Percentiles rank a stretch among this genome's conserved stretches.
phyloP scores from a whole-genome alignment of 2,329 filamentous ascomycete genomes.

The Talaromyces marneffei region DNA sequence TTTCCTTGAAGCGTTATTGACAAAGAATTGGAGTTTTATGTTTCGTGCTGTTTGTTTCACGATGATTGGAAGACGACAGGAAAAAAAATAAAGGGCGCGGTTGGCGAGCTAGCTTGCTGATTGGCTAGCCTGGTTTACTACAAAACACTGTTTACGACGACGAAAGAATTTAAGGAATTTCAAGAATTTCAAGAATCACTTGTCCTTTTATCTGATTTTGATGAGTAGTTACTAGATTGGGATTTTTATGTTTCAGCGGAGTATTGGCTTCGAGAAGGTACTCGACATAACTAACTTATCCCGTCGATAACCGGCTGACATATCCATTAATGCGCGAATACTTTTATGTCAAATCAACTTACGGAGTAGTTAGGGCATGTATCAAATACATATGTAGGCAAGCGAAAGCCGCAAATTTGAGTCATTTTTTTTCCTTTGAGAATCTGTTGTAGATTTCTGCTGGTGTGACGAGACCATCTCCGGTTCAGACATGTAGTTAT shows the following conservation, averaged over 20 bases:
- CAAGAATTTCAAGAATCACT: constrained; percentile 36
- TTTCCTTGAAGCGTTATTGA: neutral
- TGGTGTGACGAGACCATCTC: too few species aligned
- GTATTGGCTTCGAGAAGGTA: neutral
- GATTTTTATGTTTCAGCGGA: neutral
- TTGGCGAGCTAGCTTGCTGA: neutral
- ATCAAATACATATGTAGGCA: neutral
- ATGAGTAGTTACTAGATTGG: neutral
- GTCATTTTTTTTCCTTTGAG: too few species aligned
- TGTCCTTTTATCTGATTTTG: constrained; percentile 18
- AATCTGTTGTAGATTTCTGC: too few species aligned
- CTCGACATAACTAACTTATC: neutral
- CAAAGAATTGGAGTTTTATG: neutral
- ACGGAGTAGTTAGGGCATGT: too few species aligned
- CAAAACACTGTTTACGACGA: neutral
- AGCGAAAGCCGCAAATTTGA: too few species aligned
- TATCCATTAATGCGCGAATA: neutral
- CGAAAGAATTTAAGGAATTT: constrained; percentile 32
- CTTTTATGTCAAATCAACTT: neutral
- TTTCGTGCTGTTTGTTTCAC: neutral
- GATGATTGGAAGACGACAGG: neutral
- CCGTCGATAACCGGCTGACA: neutral
- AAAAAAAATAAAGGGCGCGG: neutral
- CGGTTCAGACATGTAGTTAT: too few species aligned
- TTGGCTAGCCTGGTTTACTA: neutral